Evolutionary conservation across 495 filamentous ascomycete species (phyloP), one percentile per base, ranked within the genome.

Genomic region (Aspergillus sparsus): DNA sequence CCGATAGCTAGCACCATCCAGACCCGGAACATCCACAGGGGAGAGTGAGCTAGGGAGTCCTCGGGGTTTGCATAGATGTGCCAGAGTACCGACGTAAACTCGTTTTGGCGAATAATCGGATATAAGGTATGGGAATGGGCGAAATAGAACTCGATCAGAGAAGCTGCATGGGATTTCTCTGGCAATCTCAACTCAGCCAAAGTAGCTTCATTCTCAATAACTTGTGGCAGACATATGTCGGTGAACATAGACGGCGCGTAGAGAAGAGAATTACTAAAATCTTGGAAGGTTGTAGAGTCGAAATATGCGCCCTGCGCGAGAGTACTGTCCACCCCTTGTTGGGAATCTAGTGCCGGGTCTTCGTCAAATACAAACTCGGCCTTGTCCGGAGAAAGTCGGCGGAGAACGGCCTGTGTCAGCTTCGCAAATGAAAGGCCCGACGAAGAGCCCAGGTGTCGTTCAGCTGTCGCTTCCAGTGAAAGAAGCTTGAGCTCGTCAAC

Each of bases 361-460:
- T 62, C 63, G 15, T 69, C 69, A 49, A 77, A 77, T 9, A 76
- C 63, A 41, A 77, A 77, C 11, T 67, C 73, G 16, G 78, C 74
- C 57, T 74, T 73, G 46, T 75, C 71, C 9, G 80, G 79, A 7
- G 79, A 79, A 18, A 83, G 63, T n/a, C 73, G 74, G 8, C 68
- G 65, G 0, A 82, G 69, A 10, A 83, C 68, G 0, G 67, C 62
- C 21, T 76, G 71, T 2, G 72, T 76, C n/a, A 77, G 66, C 37
- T 71, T 71, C 8, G 73, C 74, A 21, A 77, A 73, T 4, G 71
- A 71, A 8, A 76, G 41, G 0, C 75, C 75, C 0, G 75, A 75
- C 5, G 75, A 70, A 0, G 73, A 73, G 0, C 75, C 72, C n/a
- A 77, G 49, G 58, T 77, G 70, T 32, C 73, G 62, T 33, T 77